Percentiles rank a stretch among this genome's conserved stretches.
phyloP scores from a whole-genome alignment of 345 rosid genomes.

The Salix dunnii region DNA sequence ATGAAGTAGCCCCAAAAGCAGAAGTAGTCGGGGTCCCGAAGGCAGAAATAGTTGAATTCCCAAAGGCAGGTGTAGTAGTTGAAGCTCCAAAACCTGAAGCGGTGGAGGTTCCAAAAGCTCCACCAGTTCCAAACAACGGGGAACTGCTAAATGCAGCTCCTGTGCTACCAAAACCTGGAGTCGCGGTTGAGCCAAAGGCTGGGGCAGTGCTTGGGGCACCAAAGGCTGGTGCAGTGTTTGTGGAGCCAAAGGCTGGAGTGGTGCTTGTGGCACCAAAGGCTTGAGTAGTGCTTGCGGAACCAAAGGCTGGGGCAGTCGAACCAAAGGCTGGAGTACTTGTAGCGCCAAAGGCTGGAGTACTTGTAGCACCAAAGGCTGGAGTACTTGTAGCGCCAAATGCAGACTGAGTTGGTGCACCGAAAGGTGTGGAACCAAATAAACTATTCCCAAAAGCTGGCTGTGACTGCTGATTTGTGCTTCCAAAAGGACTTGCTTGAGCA shows the following conservation, averaged over 20 bases:
- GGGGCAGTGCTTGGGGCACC: conserved; percentile 43
- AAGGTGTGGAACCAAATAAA: conserved; percentile 66
- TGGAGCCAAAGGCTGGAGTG: conserved; percentile 47
- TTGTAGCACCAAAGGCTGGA: conserved; percentile 22
- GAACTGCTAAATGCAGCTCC: conserved; percentile 44
- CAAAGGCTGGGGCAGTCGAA: conserved; percentile 44
- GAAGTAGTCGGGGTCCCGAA: conserved; percentile 42
- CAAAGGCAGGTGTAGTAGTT: conserved; percentile 44
- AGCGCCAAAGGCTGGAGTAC: conserved; percentile 49
- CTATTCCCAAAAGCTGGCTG: conserved; percentile 68
- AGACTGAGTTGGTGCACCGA: conserved; percentile 54
- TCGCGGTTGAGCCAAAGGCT: conserved; percentile 43
- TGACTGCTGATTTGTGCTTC: conserved; percentile 59
- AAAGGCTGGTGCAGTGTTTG: conserved; percentile 41
- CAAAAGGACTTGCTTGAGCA: conserved; percentile 60
- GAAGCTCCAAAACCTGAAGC: conserved; percentile 18
- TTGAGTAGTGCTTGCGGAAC: conserved; percentile 36
- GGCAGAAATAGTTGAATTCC: conserved; percentile 46
- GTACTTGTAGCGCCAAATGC: conserved; percentile 30
- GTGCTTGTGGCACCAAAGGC: conserved; percentile 46
- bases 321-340: conserved; percentile 49
- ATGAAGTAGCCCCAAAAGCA: conserved; percentile 30
- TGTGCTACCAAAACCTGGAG: conserved; percentile 41
- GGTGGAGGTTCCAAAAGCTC: conserved; percentile 47
- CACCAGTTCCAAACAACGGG: conserved; percentile 3